Evolutionary conservation across 345 rosid species (phyloP).

Genomic region (Salix caprea): DNA sequence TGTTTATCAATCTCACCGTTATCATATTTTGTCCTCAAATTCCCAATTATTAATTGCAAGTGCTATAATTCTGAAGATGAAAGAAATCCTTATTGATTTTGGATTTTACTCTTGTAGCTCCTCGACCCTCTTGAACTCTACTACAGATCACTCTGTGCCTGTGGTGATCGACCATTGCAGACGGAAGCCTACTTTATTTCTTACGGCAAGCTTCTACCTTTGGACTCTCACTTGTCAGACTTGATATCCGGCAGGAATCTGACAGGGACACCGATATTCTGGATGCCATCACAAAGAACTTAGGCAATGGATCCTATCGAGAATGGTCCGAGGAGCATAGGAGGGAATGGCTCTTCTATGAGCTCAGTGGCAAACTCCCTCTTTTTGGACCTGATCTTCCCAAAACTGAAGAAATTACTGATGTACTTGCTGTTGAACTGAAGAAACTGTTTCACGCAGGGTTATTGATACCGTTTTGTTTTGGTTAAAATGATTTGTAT

Average conservation of each 20-base stretch:
- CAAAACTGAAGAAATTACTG: slow-evolving; percentile 82
- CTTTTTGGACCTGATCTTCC: slow-evolving; percentile 92
- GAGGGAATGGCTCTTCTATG: slow-evolving; percentile 92
- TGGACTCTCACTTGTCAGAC: slow-evolving; percentile 88
- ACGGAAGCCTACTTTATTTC: slow-evolving; percentile 97
- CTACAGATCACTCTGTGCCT: slow-evolving; percentile 81
- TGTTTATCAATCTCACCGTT: neutral
- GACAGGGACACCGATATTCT: slow-evolving; percentile 94
- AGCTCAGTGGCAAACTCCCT: slow-evolving; percentile 87
- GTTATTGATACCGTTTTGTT: too few relatives aligned
- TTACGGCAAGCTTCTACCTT: slow-evolving; percentile 93
- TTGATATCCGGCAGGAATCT: slow-evolving; percentile 94
- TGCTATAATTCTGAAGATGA: neutral
- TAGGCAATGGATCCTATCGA: slow-evolving; percentile 75
- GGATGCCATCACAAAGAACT: slow-evolving; percentile 84
- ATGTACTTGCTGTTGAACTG: neutral
- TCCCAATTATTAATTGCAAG: neutral
- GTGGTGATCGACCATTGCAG: slow-evolving; percentile 96
- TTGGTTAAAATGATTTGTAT: too few relatives aligned
- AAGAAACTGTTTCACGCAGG: too few relatives aligned
- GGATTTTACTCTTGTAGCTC: slow-evolving; percentile 45
- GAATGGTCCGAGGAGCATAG: slow-evolving; percentile 86
- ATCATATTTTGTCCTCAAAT: neutral
- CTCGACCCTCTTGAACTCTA: slow-evolving; percentile 97
- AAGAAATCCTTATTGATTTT: slow-evolving; percentile 5